A percentile compares a stretch with the other conserved stretches of the same genome.
phyloP scores from a whole-genome alignment of 2,329 filamentous ascomycete genomes.

The Torrubiellomyces zombiae region DNA sequence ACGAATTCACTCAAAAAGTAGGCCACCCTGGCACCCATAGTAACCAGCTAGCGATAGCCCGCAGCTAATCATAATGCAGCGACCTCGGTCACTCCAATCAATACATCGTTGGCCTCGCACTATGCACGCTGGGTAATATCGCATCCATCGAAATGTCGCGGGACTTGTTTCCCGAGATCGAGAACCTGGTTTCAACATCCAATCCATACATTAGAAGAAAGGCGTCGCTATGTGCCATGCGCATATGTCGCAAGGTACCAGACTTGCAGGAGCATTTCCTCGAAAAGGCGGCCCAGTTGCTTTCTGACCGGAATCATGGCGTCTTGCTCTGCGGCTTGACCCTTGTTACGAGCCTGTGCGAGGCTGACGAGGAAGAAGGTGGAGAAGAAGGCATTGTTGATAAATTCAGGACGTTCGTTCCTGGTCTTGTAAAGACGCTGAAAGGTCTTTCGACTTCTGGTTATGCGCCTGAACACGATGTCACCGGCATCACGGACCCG shows the following conservation, averaged over 20 bases:
- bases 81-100: conserved; percentile 95
- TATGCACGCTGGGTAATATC: conserved; percentile 94
- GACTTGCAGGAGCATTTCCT: conserved; percentile 94
- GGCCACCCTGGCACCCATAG: conserved; percentile 9
- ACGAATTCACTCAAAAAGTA: conserved; percentile 98
- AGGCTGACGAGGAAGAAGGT: conserved; percentile 83
- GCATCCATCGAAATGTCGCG: conserved; percentile 96
- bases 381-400: conserved; percentile 83
- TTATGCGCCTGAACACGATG: conserved; percentile 94
- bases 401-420: conserved; percentile 76
- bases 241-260: conserved; percentile 94
- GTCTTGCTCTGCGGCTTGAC: conserved; percentile 87
- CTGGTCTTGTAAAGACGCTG: conserved; percentile 70
- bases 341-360: conserved; percentile 78
- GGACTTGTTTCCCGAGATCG: conserved; percentile 92
- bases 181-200: conserved; percentile 74
- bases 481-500: conserved; percentile 93
- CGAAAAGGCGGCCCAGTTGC: conserved; percentile 75
- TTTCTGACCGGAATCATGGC: conserved; percentile 90
- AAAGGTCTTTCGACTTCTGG: conserved; percentile 89
- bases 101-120: conserved; percentile 90
- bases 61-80: conserved; percentile 28
- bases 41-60: not conserved
- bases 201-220: conserved; percentile 98
- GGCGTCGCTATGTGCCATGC: conserved; percentile 96